Evolutionary conservation across 176 grass and related monocot species (phyloP), one percentile per base, ranked within the genome.

Genomic region (Oryza nivara): DNA sequence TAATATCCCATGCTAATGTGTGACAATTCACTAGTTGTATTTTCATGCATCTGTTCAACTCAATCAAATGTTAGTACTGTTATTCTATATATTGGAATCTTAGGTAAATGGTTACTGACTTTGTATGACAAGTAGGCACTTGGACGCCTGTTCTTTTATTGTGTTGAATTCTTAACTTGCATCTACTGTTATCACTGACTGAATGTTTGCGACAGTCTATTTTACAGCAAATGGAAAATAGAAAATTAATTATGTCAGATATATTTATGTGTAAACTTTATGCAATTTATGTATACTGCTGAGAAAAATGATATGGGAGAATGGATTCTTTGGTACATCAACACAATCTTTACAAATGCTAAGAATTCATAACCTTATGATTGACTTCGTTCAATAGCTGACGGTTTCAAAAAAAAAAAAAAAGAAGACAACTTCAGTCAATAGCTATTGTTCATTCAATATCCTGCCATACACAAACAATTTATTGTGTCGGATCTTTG

Each of bases 1-100:
- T 98, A 95, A 84, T 75, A 35, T 81, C 25, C 41, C 9, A 19
- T 82, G 36, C 68, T 72, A 14, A 15, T 44, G 2, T n/a, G 14
- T 45, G 15, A 5, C 10, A 4, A 32, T 10, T 68, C 61, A 7
- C 17, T 4, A 9, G 4, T n/a, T 7, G 4, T 61, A 5, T 72
- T 30, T 73, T 38, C 15, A 45, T 73, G 80, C 1, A 72, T 26
- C 7, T 23, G 1, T 77, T 72, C 72, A 32, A 77, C 75, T 82
- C 13, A 25, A 25, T 40, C 44, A 61, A 66, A n/a, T 2, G 26
- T 20, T 34, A 11, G 16, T 44, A 28, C 32, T 22, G 69, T 73
- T 72, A 72, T 30, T 72, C n/a, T 72, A 9, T 72, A 51, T 52
- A 13, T 49, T 49, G 12, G 25, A 13, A 48, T 71, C 3, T 61